Percentiles rank a stretch among this genome's conserved stretches.
These are phyloP conservation scores for Podila minutissima DNA, from an alignment of 192 early-diverging fungal species.

Conservation along the genomic window DNA sequence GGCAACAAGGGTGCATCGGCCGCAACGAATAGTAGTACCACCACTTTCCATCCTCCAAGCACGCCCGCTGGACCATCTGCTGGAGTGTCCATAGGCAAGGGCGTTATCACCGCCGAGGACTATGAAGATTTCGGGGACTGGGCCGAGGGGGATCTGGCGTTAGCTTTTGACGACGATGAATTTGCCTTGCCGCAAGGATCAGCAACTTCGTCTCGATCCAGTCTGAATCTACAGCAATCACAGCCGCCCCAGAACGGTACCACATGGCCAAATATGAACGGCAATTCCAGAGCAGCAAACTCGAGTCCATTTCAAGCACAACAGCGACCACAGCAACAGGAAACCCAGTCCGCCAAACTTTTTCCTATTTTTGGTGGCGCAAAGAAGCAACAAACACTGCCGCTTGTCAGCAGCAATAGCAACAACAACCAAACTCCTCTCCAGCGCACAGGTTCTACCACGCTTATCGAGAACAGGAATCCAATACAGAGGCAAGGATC, in stretches of 20 bases:
- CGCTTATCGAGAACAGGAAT: not conserved
- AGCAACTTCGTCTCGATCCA: not conserved
- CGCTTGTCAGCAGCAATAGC: not conserved
- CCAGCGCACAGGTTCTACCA: not conserved
- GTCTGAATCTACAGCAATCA: not conserved
- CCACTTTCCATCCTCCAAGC: too few species aligned
- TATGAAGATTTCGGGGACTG: not conserved
- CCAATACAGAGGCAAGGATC: not conserved
- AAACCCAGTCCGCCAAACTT: conserved; percentile 1
- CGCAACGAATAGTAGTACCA: too few species aligned
- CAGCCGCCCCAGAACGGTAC: not conserved
- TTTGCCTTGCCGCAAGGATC: not conserved
- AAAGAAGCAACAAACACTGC: conserved; percentile 1
- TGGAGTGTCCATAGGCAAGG: not conserved
- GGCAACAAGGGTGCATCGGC: too few species aligned
- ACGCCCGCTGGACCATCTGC: not conserved
- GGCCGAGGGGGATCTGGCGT: not conserved
- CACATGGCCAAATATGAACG: not conserved
- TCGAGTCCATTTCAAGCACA: conserved; percentile 1
- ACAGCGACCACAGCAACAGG: conserved; percentile 7
- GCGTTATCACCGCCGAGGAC: not conserved
- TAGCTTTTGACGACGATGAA: not conserved
- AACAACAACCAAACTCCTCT: conserved; percentile 8
- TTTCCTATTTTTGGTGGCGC: conserved; percentile 49
- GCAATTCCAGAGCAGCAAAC: not conserved